Percentiles rank a stretch among this genome's conserved stretches.
Conservation (phyloP, 768 basidiomycete species). For the Calocybe cyanea region DNA sequence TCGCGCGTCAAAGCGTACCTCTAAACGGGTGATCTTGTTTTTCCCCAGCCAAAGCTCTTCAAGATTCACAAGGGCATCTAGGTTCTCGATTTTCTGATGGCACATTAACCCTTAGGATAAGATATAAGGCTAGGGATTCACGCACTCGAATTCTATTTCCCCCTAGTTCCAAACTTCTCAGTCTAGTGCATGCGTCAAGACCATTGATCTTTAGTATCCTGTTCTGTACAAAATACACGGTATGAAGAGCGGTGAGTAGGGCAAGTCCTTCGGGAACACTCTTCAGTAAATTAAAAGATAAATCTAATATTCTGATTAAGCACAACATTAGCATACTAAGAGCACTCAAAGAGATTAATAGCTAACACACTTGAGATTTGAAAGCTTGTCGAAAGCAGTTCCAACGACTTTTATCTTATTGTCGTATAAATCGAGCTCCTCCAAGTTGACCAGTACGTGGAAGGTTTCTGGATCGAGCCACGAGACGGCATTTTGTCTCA, state of each 20-base stretch:
- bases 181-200: slow-evolving; percentile 48
- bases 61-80: slow-evolving; percentile 75
- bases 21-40: slow-evolving; percentile 90
- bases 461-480: slow-evolving; percentile 73
- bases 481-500: slow-evolving; percentile 83
- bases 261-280: slow-evolving; percentile 61
- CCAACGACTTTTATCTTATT: slow-evolving; percentile 83
- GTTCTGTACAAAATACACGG: slow-evolving; percentile 95
- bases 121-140: slow-evolving; percentile 2
- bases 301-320: slow-evolving; percentile 66
- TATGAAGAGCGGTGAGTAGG: slow-evolving; percentile 58
- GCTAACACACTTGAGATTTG: slow-evolving; percentile 54
- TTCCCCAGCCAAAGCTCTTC: slow-evolving; percentile 97
- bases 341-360: neutral
- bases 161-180: slow-evolving; percentile 87
- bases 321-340: slow-evolving; percentile 1
- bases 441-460: slow-evolving; percentile 57
- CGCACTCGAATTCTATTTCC: slow-evolving; percentile 89
- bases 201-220: slow-evolving; percentile 79
- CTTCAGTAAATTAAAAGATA: slow-evolving; percentile 92
- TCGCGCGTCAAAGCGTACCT: slow-evolving; percentile 43
- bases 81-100: slow-evolving; percentile 79
- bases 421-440: slow-evolving; percentile 94
- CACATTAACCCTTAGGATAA: neutral
- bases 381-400: slow-evolving; percentile 56